Evolutionary conservation across 805 yeast genomes (phyloP).

Genomic region (Cyberlindnera misumaiensis): DNA sequence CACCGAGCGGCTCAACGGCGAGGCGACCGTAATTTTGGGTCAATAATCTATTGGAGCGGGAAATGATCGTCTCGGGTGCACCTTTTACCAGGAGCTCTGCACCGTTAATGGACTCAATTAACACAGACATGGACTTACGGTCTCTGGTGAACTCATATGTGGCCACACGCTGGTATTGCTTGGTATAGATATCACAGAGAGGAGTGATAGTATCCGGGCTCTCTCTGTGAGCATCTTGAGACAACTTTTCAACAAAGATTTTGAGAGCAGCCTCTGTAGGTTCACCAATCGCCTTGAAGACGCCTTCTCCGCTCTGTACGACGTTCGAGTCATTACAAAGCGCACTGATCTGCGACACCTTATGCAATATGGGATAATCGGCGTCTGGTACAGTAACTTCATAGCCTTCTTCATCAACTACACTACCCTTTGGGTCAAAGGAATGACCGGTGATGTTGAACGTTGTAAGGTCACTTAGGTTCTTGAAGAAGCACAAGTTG

Average conservation of each 20-base stretch:
- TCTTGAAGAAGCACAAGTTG: constrained; percentile 26
- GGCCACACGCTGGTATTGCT: constrained; percentile 24
- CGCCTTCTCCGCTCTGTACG: constrained; percentile 27
- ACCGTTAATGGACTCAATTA: constrained; percentile 25
- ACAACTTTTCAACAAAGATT: constrained; percentile 30
- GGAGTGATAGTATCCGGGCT: constrained; percentile 24
- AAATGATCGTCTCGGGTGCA: constrained; percentile 46
- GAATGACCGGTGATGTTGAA: constrained; percentile 35
- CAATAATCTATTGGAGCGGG: constrained; percentile 33
- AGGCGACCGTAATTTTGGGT: constrained; percentile 22
- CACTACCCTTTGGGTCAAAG: constrained; percentile 24
- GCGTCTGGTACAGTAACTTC: constrained; percentile 28
- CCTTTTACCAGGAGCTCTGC: constrained; percentile 40
- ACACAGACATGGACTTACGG: constrained; percentile 48
- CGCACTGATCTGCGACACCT: constrained; percentile 24
- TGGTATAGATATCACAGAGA: constrained; percentile 19
- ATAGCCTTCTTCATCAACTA: constrained; percentile 20
- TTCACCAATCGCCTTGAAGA: constrained; percentile 35
- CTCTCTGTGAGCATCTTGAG: constrained; percentile 23
- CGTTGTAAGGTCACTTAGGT: constrained; percentile 21
- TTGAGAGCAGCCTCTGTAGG: constrained; percentile 52
- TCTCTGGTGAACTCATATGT: constrained; percentile 43
- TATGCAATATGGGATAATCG: constrained; percentile 27
- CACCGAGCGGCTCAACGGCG: constrained; percentile 23
- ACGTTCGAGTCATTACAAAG: constrained; percentile 33